Evolutionary conservation across 148 eudicot species (phyloP), one percentile per base, ranked within the genome.

Genomic region (Camellia granthamiana): DNA sequence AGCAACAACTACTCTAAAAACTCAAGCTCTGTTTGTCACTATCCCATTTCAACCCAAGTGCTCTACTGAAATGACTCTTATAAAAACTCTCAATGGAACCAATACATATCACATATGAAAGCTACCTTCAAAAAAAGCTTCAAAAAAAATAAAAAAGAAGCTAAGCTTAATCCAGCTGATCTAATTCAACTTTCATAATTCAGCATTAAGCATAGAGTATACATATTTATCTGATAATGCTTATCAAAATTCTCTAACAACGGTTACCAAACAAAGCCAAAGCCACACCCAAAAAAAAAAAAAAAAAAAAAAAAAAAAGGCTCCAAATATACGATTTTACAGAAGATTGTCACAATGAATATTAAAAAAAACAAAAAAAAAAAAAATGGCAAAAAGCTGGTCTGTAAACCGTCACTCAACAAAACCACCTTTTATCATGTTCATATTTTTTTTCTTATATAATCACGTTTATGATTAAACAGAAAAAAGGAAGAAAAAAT

Each of bases 251-350:
- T 59, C 62, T 59, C 62, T 14, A 14, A 14, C 16, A 59, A 59
- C 3, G 14, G 59, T 47, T 51, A 49, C 55, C 74, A 51, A 72
- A 51, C 6, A 11, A 52, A 52, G 75, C 21, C 60, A 71, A 72
- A 52, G 75, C 42, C 75, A 19, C 38, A 56, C 1, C 6, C 7
- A 5, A 72, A 71, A 72, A 12, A 59, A 72, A 30, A 30, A 30
- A 1, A 30, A 30, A 30, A 30, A 0, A 30, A 30, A 30, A 30
- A 30, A 30, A 0, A 30, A 30, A 0, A 30, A 30, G 38, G 14
- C 60, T 72, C 75, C 52, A 72, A 16, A 72, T 51, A 52, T 52
- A 21, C 60, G 9, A 72, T 72, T 72, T 19, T 72, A 72, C 75
- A 72, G 60, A 72, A 12, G n/a, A 13, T 0, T 52, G 75, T 72